Evolutionary conservation across 2,329 filamentous ascomycete genomes (phyloP).

Genomic region (Bretziella fagacearum): DNA sequence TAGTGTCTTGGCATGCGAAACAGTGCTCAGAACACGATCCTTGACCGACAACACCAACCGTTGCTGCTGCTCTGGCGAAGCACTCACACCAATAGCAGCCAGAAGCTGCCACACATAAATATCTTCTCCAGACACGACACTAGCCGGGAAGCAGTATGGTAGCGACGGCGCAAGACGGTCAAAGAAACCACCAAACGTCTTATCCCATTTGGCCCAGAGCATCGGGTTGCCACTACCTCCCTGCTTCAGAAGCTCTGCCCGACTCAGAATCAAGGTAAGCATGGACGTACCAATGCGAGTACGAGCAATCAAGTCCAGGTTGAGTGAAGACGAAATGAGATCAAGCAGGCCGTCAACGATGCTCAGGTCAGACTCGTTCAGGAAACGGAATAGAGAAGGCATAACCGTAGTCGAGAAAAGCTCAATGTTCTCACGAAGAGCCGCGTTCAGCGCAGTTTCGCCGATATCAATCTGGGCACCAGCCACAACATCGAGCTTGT

Average conservation of each 20-base stretch:
- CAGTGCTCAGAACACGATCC: conserved; percentile 93
- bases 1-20: conserved; percentile 72
- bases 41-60: conserved; percentile 88
- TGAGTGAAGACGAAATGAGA: conserved; percentile 65
- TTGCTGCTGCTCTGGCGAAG: conserved; percentile 87
- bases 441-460: conserved; percentile 53
- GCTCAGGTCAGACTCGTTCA: conserved; percentile 77
- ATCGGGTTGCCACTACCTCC: conserved; percentile 50
- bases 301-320: conserved; percentile 67
- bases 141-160: conserved; percentile 73
- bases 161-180: conserved; percentile 71
- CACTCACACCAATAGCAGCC: conserved; percentile 84
- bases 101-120: conserved; percentile 98
- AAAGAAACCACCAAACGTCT: conserved; percentile 74
- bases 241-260: conserved; percentile 85
- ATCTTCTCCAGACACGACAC: conserved; percentile 80
- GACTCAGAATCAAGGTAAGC: conserved; percentile 84
- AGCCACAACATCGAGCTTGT: conserved; percentile 77
- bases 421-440: conserved; percentile 80
- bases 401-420: conserved; percentile 78
- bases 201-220: conserved; percentile 68
- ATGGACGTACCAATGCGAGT: conserved; percentile 80
- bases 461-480: conserved; percentile 58
- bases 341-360: conserved; percentile 84
- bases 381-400: conserved; percentile 74